These are phyloP conservation scores for Malus asiatica DNA, from an alignment of 306 rosid genomes.

Conservation along the genomic window DNA sequence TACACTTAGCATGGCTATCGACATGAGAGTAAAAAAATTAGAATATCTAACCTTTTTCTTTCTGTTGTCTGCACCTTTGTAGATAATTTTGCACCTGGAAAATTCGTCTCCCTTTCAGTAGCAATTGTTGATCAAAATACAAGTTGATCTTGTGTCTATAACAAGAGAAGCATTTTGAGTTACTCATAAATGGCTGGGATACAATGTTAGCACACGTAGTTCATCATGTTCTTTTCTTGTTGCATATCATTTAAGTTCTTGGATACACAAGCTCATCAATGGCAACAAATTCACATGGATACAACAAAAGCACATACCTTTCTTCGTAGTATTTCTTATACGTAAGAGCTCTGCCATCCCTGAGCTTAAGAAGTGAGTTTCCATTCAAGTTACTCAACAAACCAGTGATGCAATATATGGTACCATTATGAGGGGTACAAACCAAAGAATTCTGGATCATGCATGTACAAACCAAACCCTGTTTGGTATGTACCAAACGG, in stretches of 20 bases:
- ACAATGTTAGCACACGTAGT: background rate
- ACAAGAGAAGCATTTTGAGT: constrained; percentile 6
- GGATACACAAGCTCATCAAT: background rate
- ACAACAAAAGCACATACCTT: constrained; percentile 32
- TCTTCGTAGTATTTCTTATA: constrained; percentile 49
- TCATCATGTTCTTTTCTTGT: background rate
- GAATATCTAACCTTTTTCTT: constrained; percentile 42
- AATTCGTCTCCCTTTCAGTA: constrained; percentile 42
- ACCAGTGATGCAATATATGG: constrained; percentile 44
- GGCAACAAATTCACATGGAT: background rate
- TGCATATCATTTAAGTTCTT: background rate
- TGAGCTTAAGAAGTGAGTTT: constrained; percentile 37
- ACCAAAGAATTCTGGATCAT: constrained; percentile 51
- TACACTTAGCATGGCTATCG: background rate
- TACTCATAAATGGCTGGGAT: background rate
- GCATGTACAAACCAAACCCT: constrained; percentile 49
- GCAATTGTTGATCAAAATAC: constrained; percentile 34
- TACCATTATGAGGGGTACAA: constrained; percentile 58
- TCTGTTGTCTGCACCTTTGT: constrained; percentile 26
- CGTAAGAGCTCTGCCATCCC: constrained; percentile 30
- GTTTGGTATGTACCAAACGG: constrained; percentile 24
- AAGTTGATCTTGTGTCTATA: constrained; percentile 55
- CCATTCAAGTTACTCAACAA: constrained; percentile 37
- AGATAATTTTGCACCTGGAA: constrained; percentile 48
- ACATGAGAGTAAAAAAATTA: background rate